Evolutionary conservation across 352 stramenopile genomes (phyloP).

Genomic region (Blastocystis sp.): DNA sequence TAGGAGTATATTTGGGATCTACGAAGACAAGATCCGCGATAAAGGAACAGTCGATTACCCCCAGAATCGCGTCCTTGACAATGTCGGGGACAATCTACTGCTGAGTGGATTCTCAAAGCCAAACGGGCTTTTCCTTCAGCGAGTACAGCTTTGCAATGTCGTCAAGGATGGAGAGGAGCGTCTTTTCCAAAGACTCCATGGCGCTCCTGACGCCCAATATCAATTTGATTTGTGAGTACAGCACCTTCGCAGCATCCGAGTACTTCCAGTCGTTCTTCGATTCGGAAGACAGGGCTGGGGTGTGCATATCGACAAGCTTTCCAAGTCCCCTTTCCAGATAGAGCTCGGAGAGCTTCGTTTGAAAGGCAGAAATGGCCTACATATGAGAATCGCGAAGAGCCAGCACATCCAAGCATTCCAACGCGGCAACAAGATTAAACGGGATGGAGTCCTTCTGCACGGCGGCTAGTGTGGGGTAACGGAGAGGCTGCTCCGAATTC

Average conservation of each 20-base stretch:
- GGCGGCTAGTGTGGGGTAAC: constrained; percentile 17
- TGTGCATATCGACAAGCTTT: constrained; percentile 11
- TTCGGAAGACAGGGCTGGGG: background rate
- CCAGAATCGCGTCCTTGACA: constrained; percentile 26
- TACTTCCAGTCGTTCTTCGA: background rate
- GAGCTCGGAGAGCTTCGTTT: background rate
- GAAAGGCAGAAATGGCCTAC: background rate
- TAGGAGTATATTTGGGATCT: background rate
- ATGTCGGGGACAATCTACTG: constrained; percentile 43
- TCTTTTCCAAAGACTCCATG: constrained; percentile 5
- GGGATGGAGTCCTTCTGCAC: background rate
- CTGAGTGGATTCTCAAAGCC: background rate
- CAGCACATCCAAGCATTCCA: constrained; percentile 1
- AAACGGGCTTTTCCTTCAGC: constrained; percentile 10
- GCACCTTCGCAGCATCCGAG: background rate
- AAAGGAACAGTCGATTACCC: background rate
- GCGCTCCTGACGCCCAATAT: background rate
- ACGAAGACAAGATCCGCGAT: constrained; percentile 45
- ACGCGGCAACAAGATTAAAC: background rate
- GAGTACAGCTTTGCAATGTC: background rate
- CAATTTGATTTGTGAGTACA: background rate
- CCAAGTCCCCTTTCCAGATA: constrained; percentile 8
- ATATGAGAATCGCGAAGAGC: background rate
- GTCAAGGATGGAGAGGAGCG: background rate
- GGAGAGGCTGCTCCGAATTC: background rate